Percentiles rank a stretch among this genome's conserved stretches.
Conservation (phyloP, 2,329 filamentous ascomycete species). For the Microdochium nivale region DNA sequence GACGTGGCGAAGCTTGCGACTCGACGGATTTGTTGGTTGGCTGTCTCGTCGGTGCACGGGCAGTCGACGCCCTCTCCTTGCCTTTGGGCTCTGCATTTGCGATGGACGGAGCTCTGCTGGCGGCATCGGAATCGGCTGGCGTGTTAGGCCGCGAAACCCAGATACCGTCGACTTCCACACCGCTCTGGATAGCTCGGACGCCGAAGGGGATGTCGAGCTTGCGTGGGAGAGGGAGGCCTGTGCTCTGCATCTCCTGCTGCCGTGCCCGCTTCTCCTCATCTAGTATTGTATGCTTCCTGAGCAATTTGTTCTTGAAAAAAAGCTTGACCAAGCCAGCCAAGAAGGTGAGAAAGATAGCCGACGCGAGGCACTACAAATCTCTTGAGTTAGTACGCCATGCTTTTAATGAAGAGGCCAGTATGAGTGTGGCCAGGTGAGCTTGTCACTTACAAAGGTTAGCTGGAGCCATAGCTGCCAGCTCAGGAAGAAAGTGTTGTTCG, state of each 20-base stretch:
- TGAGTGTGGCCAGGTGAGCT: not conserved
- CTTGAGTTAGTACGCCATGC: constrained; percentile 2
- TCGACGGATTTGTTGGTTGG: constrained; percentile 10
- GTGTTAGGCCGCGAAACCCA: constrained; percentile 55
- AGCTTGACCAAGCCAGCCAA: constrained; percentile 60
- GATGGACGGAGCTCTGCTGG: constrained; percentile 14
- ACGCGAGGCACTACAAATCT: constrained; percentile 56
- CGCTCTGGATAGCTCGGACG: constrained; percentile 73
- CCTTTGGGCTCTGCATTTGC: constrained; percentile 14
- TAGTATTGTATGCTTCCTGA: constrained; percentile 51
- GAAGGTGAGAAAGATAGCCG: constrained; percentile 64
- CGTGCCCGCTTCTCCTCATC: constrained; percentile 57
- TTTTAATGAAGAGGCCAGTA: not conserved
- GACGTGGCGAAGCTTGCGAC: constrained; percentile 14
- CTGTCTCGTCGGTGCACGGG: constrained; percentile 5
- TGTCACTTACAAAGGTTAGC: constrained; percentile 70
- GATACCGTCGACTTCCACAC: constrained; percentile 77
- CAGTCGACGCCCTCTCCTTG: constrained; percentile 14
- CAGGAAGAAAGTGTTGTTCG: constrained; percentile 46
- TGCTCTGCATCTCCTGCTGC: constrained; percentile 44
- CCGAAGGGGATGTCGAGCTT: constrained; percentile 72
- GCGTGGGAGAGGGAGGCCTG: constrained; percentile 34
- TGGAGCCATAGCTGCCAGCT: constrained; percentile 80
- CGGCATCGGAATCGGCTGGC: constrained; percentile 17
- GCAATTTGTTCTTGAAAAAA: constrained; percentile 46